Base-by-base conservation (phyloP, 768 basidiomycete species). In the Rickenella mellea region DNA sequence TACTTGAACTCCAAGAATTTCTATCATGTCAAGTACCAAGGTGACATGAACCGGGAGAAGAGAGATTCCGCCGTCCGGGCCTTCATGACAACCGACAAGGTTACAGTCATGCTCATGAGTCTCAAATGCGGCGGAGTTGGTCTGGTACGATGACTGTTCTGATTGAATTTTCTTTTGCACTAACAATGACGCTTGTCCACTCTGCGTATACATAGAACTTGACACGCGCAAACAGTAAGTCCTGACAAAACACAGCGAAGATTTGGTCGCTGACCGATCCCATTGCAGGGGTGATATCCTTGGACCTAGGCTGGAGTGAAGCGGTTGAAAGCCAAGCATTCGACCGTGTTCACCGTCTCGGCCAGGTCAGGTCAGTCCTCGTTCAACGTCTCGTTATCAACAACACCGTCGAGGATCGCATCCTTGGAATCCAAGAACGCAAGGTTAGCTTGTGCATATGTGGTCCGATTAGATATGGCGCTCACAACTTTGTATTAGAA, bases 361-460 rank as follows among this genome's bases (percentile, higher is more conserved):
- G 79, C 5, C 80, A 81, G 51, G 59, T 48, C 8, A 64, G 73
- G 20, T 43, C 65, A 1, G 80, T 80, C 10, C 47, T 61, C 17
- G 71, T 80, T 10, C 62, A 76, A 29, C 70, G 77, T 8, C 64
- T 80, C 5, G 77, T 80, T 24, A 76, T 80, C 28, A 54, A 59
- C 2, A 64, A 76, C 46, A 79, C 76, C 0, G 75, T 81, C 25
- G 84, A 86, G 52, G 76, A 84, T 51, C 67, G 83, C n/a, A 76
- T 88, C 25, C 63, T 83, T 21, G 64, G 64, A 0, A 60, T 86
- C 46, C 82, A 83, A 49, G 68, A 73, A 30, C 65, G 74, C 43
- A 82, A 82, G 66, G 70, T 70, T 43, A 15, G 55, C 44, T 17
- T 40, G n/a, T 41, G 27, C 2, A 19, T 40, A 31, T n/a, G 20